phyloP scores from a whole-genome alignment of 495 filamentous ascomycete species.

The Gamarada debralockiae region DNA sequence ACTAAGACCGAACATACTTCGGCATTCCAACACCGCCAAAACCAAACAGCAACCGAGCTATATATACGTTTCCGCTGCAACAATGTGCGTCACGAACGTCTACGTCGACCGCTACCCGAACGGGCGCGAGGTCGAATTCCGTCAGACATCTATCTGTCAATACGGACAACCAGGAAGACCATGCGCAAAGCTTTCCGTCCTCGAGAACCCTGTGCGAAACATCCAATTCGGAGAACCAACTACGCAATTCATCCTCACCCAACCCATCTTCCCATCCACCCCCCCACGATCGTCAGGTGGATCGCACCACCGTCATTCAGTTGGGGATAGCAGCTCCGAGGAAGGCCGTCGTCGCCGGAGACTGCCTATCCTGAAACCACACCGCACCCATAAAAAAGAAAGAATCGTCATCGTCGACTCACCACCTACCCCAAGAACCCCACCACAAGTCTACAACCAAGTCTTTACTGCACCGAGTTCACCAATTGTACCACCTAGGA shows the following conservation, averaged over 20 bases:
- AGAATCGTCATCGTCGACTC: constrained; percentile 25
- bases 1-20: neutral
- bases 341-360: constrained; percentile 5
- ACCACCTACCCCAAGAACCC: constrained; percentile 24
- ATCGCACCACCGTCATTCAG: constrained; percentile 11
- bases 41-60: constrained; percentile 1
- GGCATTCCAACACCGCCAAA: neutral
- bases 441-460: constrained; percentile 15
- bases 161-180: constrained; percentile 19
- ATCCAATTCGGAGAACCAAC: constrained; percentile 23
- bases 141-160: constrained; percentile 15
- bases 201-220: constrained; percentile 21
- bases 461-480: constrained; percentile 19
- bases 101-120: constrained; percentile 25
- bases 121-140: constrained; percentile 12
- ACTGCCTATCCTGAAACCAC: constrained; percentile 5
- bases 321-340: neutral
- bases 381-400: constrained; percentile 18
- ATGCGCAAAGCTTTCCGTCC: constrained; percentile 16
- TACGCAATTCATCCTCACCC: constrained; percentile 19
- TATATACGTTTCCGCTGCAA: constrained; percentile 12
- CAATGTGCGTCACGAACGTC: constrained; percentile 27
- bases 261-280: constrained; percentile 9
- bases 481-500: constrained; percentile 11
- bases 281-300: constrained; percentile 18